These are phyloP conservation scores for Blastobotrys mokoenaii DNA, from an alignment of 805 yeast species.

Conservation along the genomic window DNA sequence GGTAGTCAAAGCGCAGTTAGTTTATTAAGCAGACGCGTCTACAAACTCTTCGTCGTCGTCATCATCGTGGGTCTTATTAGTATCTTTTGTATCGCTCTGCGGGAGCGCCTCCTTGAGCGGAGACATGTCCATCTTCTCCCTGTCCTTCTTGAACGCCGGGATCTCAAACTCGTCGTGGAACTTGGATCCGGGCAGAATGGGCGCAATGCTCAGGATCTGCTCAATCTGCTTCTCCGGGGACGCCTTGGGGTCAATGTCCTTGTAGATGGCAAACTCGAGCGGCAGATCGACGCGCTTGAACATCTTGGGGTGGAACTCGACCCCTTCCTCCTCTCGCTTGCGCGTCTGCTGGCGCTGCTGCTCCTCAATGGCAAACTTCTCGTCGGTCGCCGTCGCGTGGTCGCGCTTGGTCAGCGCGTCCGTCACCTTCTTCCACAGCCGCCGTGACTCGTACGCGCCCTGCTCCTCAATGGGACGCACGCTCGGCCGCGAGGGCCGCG, in stretches of 20 bases:
- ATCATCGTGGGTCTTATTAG: not conserved
- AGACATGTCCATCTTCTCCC: slow-evolving; percentile 5
- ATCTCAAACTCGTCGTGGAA: slow-evolving; percentile 56
- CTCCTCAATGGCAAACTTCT: slow-evolving; percentile 79
- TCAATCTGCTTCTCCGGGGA: slow-evolving; percentile 44
- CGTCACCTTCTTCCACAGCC: slow-evolving; percentile 74
- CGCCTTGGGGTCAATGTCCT: slow-evolving; percentile 44
- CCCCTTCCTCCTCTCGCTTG: slow-evolving; percentile 67
- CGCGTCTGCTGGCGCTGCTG: slow-evolving; percentile 71
- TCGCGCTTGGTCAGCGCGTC: slow-evolving; percentile 73
- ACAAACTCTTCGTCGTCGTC: slow-evolving; percentile 19
- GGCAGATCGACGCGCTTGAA: slow-evolving; percentile 43
- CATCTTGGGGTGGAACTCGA: slow-evolving; percentile 70
- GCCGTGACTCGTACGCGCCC: slow-evolving; percentile 70
- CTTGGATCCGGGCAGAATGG: slow-evolving; percentile 75
- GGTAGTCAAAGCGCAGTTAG: slow-evolving; percentile 1
- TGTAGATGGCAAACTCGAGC: slow-evolving; percentile 62
- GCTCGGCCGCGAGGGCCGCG: slow-evolving; percentile 49
- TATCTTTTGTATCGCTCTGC: not conserved
- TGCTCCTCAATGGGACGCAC: slow-evolving; percentile 78
- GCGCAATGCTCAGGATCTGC: slow-evolving; percentile 57
- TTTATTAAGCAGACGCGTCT: slow-evolving; percentile 17
- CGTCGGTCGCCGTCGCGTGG: slow-evolving; percentile 79
- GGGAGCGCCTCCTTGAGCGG: slow-evolving; percentile 16
- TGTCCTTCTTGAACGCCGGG: slow-evolving; percentile 55